Conservation (phyloP, 495 filamentous ascomycete genomes). For the Penicillium lividum region DNA sequence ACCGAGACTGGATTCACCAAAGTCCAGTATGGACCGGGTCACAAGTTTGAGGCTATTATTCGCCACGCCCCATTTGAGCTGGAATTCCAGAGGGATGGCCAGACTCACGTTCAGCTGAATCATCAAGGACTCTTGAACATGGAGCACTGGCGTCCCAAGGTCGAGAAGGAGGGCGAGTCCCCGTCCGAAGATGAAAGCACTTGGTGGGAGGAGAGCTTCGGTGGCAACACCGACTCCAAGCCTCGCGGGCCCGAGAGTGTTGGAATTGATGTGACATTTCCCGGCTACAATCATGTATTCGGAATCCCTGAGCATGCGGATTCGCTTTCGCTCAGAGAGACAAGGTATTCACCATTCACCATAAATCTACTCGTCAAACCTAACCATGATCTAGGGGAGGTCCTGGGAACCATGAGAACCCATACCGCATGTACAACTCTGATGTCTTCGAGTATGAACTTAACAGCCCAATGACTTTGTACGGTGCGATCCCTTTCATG, state of each 20-base stretch:
- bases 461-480: conserved; percentile 97
- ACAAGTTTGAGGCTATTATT: conserved; percentile 77
- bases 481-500: conserved; percentile 95
- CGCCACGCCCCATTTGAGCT: conserved; percentile 78
- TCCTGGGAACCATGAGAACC: conserved; percentile 78
- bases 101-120: conserved; percentile 85
- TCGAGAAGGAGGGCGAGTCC: conserved; percentile 58
- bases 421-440: conserved; percentile 94
- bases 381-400: conserved; percentile 59
- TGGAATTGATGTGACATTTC: conserved; percentile 86
- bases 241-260: conserved; percentile 88
- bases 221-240: conserved; percentile 90
- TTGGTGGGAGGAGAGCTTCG: conserved; percentile 97
- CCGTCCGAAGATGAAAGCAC: conserved; percentile 72
- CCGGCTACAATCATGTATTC: conserved; percentile 87
- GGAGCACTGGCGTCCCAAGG: conserved; percentile 93
- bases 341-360: conserved; percentile 50
- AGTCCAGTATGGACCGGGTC: conserved; percentile 76
- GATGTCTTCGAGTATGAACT: conserved; percentile 98
- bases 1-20: conserved; percentile 65
- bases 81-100: conserved; percentile 79
- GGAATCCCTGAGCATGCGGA: conserved; percentile 95
- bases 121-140: conserved; percentile 83
- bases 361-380: conserved; percentile 1
- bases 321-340: conserved; percentile 82